A percentile compares a stretch with the other conserved stretches of the same genome.
Evolutionary conservation across 768 basidiomycete species (phyloP).

Genomic region (Cystobasidium onofrii): DNA sequence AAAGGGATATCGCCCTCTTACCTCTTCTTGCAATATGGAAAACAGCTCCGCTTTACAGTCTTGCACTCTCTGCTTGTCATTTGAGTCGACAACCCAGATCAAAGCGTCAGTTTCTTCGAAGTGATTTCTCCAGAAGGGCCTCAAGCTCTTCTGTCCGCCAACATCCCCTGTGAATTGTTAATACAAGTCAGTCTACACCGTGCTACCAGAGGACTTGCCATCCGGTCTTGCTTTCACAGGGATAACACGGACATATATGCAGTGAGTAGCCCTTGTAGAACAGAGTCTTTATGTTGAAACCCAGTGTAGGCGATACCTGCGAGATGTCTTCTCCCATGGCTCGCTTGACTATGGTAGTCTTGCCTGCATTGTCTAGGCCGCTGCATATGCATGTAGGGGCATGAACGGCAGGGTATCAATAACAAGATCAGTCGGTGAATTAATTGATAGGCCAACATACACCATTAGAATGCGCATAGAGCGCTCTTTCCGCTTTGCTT

Average conservation of each 20-base stretch:
- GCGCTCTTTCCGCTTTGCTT: conserved; percentile 87
- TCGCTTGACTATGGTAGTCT: conserved; percentile 95
- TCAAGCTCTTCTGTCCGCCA: conserved; percentile 86
- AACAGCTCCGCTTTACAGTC: conserved; percentile 85
- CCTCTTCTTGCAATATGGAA: conserved; percentile 81
- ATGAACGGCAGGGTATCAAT: no score
- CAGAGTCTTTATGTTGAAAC: conserved; percentile 98
- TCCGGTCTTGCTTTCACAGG: no score
- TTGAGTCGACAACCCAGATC: conserved; percentile 97
- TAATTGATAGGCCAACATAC: conserved; percentile 48
- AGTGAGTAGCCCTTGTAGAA: conserved; percentile 68
- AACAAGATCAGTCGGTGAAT: background rate
- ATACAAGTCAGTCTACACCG: no score
- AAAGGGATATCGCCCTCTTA: conserved; percentile 47
- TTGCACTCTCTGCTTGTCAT: conserved; percentile 76
- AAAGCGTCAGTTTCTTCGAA: conserved; percentile 97
- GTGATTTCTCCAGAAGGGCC: conserved; percentile 98
- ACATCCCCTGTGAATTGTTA: conserved; percentile 89
- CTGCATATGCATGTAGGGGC: conserved; percentile 50
- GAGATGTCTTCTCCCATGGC: conserved; percentile 84
- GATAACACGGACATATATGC: conserved; percentile 31
- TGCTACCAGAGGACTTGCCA: no score
- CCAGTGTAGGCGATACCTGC: conserved; percentile 81
- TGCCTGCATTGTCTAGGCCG: conserved; percentile 95
- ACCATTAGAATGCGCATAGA: conserved; percentile 95